These are phyloP conservation scores for Pterothamnion heteromorphum DNA, from an alignment of 31 red algal genomes.

Conservation along the genomic window DNA sequence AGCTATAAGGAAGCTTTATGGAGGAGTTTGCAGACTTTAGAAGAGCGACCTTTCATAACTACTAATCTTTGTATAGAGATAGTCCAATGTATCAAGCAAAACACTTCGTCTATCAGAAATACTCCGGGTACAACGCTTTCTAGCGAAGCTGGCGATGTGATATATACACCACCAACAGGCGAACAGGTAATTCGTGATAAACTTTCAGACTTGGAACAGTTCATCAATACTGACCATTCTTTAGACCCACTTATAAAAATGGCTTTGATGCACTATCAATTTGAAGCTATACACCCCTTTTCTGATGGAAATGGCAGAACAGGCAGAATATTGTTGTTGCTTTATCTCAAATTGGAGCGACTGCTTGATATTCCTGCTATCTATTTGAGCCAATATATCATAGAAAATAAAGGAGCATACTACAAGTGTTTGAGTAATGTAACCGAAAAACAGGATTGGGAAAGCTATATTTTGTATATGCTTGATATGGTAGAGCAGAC, in stretches of 20 bases:
- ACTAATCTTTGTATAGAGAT: background rate
- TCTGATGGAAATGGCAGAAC: background rate
- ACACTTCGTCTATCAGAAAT: background rate
- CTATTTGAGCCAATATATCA: background rate
- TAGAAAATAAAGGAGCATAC: background rate
- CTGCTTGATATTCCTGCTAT: background rate
- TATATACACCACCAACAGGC: background rate
- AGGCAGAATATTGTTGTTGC: background rate
- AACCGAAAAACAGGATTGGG: background rate
- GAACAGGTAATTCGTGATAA: background rate
- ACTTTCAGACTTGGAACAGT: background rate
- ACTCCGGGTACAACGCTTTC: background rate
- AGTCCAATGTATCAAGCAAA: background rate
- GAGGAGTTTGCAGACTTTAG: background rate
- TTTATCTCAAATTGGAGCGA: background rate
- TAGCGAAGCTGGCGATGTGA: background rate
- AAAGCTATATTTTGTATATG: background rate
- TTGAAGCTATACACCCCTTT: background rate
- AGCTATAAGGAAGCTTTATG: background rate
- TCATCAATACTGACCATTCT: background rate
- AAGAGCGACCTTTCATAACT: background rate
- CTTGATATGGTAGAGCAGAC: background rate
- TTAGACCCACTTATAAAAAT: background rate
- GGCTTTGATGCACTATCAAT: background rate
- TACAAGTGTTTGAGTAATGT: background rate